These are phyloP conservation scores for Vitis riparia DNA, from an alignment of 164 flowering plant genomes.

Conservation along the genomic window DNA sequence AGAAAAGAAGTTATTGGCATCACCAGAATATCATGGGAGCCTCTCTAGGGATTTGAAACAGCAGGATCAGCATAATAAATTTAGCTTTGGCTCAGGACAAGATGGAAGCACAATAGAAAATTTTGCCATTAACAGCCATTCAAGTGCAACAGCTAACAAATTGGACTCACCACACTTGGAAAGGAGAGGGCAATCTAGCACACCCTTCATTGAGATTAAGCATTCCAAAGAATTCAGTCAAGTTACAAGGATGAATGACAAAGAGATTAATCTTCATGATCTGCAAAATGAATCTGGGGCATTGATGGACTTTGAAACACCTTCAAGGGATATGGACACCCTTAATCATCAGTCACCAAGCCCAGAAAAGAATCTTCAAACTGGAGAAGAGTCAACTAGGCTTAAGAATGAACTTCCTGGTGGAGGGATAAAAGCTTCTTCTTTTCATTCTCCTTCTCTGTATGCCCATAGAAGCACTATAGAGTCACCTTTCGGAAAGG, in stretches of 20 bases:
- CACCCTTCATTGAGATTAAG: conserved; percentile 6
- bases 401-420: conserved; percentile 18
- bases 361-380: conserved; percentile 14
- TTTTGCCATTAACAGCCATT: conserved; percentile 13
- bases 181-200: conserved; percentile 2
- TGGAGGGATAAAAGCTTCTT: conserved; percentile 14
- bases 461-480: conserved; percentile 8
- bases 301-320: conserved; percentile 13
- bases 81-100: conserved; percentile 9
- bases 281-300: conserved; percentile 25
- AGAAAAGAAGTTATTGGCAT: conserved; percentile 19
- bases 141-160: conserved; percentile 17
- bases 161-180: conserved; percentile 12
- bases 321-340: conserved; percentile 13
- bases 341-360: conserved; percentile 21
- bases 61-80: conserved; percentile 12
- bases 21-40: conserved; percentile 16
- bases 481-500: conserved; percentile 32
- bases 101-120: conserved; percentile 13
- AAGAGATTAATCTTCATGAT: conserved; percentile 11
- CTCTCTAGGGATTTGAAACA: conserved; percentile 17
- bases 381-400: conserved; percentile 16
- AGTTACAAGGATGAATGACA: conserved; percentile 9
- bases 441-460: conserved; percentile 27
- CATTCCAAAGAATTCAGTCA: conserved; percentile 3